phyloP scores from a whole-genome alignment of 345 rosid genomes.

The Pseudoturritis turrita region DNA sequence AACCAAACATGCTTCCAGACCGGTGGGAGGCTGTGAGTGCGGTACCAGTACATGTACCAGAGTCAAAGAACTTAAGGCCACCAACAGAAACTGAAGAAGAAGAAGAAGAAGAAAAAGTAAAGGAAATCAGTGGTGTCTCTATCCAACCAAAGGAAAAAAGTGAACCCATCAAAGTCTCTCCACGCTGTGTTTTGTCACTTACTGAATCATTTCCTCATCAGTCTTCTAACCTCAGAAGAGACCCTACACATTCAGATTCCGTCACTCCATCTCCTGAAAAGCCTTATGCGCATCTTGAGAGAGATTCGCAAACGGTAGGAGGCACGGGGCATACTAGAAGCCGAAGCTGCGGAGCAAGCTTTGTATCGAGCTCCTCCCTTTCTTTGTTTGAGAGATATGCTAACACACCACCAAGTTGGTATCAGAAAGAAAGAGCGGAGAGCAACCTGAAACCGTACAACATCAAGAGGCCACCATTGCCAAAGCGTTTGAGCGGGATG shows the following conservation, averaged over 20 bases:
- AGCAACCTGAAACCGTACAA: constrained; percentile 29
- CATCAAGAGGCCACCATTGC: constrained; percentile 22
- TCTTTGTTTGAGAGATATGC: constrained; percentile 34
- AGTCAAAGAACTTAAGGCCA: constrained; percentile 20
- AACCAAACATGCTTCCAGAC: constrained; percentile 28
- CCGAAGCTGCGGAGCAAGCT: constrained; percentile 62
- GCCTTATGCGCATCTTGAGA: constrained; percentile 36
- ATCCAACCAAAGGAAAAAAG: constrained; percentile 30
- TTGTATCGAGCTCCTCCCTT: constrained; percentile 30
- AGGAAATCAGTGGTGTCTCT: constrained; percentile 12
- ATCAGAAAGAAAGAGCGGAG: constrained; percentile 42
- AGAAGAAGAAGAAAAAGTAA: constrained; percentile 17
- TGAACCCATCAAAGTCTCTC: constrained; percentile 23
- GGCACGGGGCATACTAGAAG: constrained; percentile 51
- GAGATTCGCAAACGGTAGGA: constrained; percentile 30
- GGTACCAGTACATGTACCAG: constrained; percentile 11
- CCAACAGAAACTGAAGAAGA: constrained; percentile 16
- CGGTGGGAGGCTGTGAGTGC: constrained; percentile 27
- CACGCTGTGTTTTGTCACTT: constrained; percentile 31
- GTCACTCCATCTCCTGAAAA: constrained; percentile 39
- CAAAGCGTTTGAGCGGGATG: constrained; percentile 15
- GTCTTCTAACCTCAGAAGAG: constrained; percentile 44
- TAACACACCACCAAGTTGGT: constrained; percentile 35
- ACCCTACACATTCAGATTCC: constrained; percentile 22
- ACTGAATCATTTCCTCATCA: constrained; percentile 35